Base-by-base conservation (phyloP, 2,329 filamentous ascomycete genomes). In the Ophiostoma australiae region DNA sequence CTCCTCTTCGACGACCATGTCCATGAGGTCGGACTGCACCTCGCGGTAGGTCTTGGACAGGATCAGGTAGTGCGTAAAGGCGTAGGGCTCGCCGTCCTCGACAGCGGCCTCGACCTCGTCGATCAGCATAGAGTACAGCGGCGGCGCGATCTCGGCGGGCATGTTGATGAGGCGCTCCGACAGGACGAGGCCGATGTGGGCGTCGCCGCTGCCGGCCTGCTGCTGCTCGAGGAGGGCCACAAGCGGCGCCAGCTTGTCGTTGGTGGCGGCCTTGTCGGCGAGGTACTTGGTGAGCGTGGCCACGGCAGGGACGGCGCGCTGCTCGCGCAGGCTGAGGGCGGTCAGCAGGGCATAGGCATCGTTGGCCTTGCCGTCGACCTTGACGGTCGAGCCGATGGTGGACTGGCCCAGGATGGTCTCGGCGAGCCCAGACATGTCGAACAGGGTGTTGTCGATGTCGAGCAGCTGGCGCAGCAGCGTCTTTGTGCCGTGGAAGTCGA, bases 401-500 rank as follows among this genome's bases (percentile, higher is more conserved):
- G 92, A 89, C 80, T 99, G 94, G 67, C 91, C 89, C 70, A 98
- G 84, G 76, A 99, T 73, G 73, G 97, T 82, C 79, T 98, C 93
- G 44, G 93, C 86, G 68, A 99, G 86, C 7, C 87, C 91, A 6
- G 93, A 97, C 75, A 97, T 86, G 80, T 98, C 91, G 82, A 97
- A 93, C 39, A 96, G 84, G 72, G 90, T 86, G 67, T 91, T 86
- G 81, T 99, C 95, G 70, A 91, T 88, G 80, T 98, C 95, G 79
- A 99, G 90, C 61, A 99, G 88, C 80, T 99, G 95, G 72, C 94
- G 91, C 72, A 97, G 81, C 8, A 99, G 88, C 11, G 89, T 90
- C 80, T 97, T 97, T 76, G 96, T 87, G 72, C 95, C 95, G 81
- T 98, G 94, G 80, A 98, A 98, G 80, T 99, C 95, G 76, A 97